Percentiles rank a stretch among this genome's conserved stretches.
These are phyloP conservation scores for Naganishia vaughanmartiniae DNA, from an alignment of 768 basidiomycete species.

Conservation along the genomic window DNA sequence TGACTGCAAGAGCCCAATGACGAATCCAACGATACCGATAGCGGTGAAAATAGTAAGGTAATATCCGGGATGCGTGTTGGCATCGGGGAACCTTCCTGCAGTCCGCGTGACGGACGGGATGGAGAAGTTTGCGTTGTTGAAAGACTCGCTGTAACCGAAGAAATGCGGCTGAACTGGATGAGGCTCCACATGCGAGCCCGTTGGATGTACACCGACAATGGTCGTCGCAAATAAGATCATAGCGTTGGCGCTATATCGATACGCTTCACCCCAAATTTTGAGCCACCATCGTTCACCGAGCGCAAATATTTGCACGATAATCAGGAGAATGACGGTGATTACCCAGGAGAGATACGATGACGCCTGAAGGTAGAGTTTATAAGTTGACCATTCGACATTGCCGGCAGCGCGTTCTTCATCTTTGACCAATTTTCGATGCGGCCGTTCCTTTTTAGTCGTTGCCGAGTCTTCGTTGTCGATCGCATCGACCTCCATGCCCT, in stretches of 20 bases:
- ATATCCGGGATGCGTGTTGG: conserved; percentile 24
- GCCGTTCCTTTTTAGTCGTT: conserved; percentile 38
- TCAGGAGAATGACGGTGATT: conserved; percentile 55
- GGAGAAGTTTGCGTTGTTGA: neutral
- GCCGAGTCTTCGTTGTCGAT: conserved; percentile 42
- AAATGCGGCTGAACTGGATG: conserved; percentile 11
- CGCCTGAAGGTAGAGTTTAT: conserved; percentile 56
- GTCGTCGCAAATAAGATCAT: conserved; percentile 11
- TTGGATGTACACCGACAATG: neutral
- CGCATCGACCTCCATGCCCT: conserved; percentile 38
- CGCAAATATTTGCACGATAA: conserved; percentile 49
- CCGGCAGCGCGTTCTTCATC: conserved; percentile 79
- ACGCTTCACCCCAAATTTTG: conserved; percentile 70
- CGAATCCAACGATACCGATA: conserved; percentile 20
- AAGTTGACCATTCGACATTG: conserved; percentile 72
- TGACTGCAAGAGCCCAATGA: conserved; percentile 3
- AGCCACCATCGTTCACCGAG: conserved; percentile 60
- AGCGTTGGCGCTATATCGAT: conserved; percentile 10
- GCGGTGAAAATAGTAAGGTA: conserved; percentile 13
- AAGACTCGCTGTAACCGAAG: neutral
- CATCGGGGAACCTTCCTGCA: conserved; percentile 14
- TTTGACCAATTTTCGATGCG: conserved; percentile 58
- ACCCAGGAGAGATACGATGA: conserved; percentile 47
- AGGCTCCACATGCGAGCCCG: neutral
- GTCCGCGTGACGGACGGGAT: neutral